Conservation (phyloP, 2,329 filamentous ascomycete species). For the Bertia moriformis region DNA sequence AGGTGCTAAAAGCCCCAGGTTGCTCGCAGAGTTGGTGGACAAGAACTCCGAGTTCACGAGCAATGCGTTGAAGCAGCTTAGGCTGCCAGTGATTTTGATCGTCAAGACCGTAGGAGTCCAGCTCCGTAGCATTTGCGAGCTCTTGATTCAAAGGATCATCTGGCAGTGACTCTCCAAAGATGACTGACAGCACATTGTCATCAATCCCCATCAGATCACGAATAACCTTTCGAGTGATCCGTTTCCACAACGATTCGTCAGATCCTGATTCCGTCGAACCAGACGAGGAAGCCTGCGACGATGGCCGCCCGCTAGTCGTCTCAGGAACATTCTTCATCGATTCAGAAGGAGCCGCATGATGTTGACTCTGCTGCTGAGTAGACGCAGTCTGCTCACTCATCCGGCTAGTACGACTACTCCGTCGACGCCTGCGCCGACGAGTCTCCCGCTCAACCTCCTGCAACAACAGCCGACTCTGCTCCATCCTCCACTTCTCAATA, state of each 20-base stretch:
- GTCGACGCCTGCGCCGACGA: background rate
- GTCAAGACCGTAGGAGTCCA: slow-evolving; percentile 11
- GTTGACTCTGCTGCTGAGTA: too few species aligned
- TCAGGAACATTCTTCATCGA: background rate
- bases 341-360: background rate
- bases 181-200: slow-evolving; percentile 66
- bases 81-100: slow-evolving; percentile 45
- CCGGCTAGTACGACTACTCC: background rate
- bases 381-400: background rate
- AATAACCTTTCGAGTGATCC: slow-evolving; percentile 74
- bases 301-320: too few species aligned
- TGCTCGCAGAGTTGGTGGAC: slow-evolving; percentile 75
- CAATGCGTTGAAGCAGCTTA: slow-evolving; percentile 68
- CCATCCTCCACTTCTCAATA: slow-evolving; percentile 1
- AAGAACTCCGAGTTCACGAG: slow-evolving; percentile 70
- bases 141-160: slow-evolving; percentile 15
- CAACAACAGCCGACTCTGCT: background rate
- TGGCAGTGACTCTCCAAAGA: slow-evolving; percentile 70
- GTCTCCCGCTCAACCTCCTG: slow-evolving; percentile 1
- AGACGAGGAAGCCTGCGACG: background rate
- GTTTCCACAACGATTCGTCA: slow-evolving; percentile 41
- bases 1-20: slow-evolving; percentile 78
- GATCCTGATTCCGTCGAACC: background rate
- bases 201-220: slow-evolving; percentile 83
- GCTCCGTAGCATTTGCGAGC: slow-evolving; percentile 4